Base-by-base conservation (phyloP, 352 stramenopile genomes). In the Aphanomyces cochlioides region DNA sequence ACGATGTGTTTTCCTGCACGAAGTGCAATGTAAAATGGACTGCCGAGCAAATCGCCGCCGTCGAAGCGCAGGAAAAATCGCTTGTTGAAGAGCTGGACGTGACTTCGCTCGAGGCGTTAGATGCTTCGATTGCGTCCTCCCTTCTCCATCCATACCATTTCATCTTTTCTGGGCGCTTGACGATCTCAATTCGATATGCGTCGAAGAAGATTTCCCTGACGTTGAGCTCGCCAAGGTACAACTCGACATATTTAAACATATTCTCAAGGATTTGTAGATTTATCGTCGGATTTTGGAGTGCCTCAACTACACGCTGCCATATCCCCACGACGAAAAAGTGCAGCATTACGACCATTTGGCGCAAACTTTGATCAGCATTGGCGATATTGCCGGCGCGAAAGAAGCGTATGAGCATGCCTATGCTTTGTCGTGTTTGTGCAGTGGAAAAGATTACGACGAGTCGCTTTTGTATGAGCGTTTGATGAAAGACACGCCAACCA, bases 301-400 rank as follows among this genome's bases (percentile, higher is more conserved):
- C 68, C 87, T 93, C 79, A 88, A 93, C 75, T 73, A 81, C n/a
- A 79, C 88, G 8, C 74, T 92, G 56, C 85, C 81, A 10, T 74
- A 77, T 17, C 76, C 80, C 43, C 79, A 91, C 59, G 83, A 93
- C 70, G 83, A 91, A 73, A 93, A 93, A 73, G 88, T 79, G 34
- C 90, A 91, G 64, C 90, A 93, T 74, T 93, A 93, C 74, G 85
- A 93, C 76, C 89, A 92, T 71, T 70, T 90, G 43, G 85, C 85
- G 34, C 84, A 93, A 73, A 83, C 89, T 5, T 77, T 82, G 7
- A 80, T 93, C 48, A 76, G 88, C 34, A 67, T 89, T 13, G 82
- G 83, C 8, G 78, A 93, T 65, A 72, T 84, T 15, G 63, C 69
- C 15, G 81, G 75, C 17, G 82, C 81, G 38, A 80, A 73, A 19